Evolutionary conservation across 257 asterid genomes (phyloP).

Genomic region (Scutellaria baicalensis): DNA sequence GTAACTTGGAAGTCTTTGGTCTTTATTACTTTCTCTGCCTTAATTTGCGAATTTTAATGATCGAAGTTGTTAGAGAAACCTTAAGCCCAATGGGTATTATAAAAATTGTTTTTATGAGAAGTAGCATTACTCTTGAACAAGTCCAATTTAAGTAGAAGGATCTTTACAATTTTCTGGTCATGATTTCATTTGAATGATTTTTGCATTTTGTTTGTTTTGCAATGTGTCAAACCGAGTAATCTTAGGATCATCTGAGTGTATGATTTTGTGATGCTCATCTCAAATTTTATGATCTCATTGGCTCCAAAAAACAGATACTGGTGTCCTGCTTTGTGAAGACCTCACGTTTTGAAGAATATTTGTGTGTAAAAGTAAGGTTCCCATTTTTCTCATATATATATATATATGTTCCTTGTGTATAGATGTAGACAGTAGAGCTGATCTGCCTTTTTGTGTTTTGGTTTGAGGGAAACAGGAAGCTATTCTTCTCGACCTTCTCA

Average conservation of each 20-base stretch:
- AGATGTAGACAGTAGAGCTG: neutral
- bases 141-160: neutral
- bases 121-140: neutral
- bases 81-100: neutral
- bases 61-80: neutral
- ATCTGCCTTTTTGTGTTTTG: neutral
- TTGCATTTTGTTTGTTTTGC: neutral
- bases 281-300: conserved; percentile 12
- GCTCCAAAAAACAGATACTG: conserved; percentile 55
- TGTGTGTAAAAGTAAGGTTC: conserved; percentile 81
- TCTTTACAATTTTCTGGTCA: neutral
- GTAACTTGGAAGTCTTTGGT: neutral
- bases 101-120: neutral
- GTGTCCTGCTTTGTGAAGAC: conserved; percentile 98
- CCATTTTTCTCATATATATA: conserved; percentile 4
- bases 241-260: neutral
- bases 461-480: conserved; percentile 52
- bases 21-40: neutral
- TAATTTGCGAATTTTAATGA: neutral
- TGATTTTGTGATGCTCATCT: neutral
- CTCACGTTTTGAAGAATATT: conserved; percentile 82
- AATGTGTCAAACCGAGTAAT: neutral
- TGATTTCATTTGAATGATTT: neutral
- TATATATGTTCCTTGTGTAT: neutral
- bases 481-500: conserved; percentile 70